Percentiles rank a stretch among this genome's conserved stretches.
Evolutionary conservation across 2,329 filamentous ascomycete species (phyloP).

Genomic region (Metarhizium sp.): DNA sequence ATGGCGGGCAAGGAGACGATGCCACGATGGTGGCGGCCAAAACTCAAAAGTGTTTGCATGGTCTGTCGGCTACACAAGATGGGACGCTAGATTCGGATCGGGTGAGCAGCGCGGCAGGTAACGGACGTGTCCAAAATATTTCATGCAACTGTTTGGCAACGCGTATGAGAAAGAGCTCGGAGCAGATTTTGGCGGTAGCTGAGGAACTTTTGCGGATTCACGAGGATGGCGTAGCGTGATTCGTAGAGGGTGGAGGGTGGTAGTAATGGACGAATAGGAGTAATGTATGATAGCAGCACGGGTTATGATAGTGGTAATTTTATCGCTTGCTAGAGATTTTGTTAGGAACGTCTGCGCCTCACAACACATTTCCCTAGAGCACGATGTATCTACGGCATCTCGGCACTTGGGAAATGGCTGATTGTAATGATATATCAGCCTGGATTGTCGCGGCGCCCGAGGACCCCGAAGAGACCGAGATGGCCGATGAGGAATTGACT

Average conservation of each 20-base stretch:
- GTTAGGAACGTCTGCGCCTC: too few species aligned
- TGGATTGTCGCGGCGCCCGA: too few species aligned
- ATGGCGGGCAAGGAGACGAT: not conserved
- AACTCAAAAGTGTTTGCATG: not conserved
- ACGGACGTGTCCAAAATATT: not conserved
- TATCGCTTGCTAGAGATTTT: too few species aligned
- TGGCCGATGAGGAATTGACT: not conserved
- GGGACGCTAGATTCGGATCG: conserved; percentile 1
- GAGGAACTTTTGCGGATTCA: conserved; percentile 20
- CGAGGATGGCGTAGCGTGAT: conserved; percentile 3
- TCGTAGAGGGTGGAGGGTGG: not conserved
- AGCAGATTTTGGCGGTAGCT: conserved; percentile 22
- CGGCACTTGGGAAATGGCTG: too few species aligned
- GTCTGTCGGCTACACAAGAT: conserved; percentile 1
- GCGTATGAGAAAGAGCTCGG: conserved; percentile 12
- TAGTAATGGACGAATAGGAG: not conserved
- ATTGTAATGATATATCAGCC: too few species aligned
- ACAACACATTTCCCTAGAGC: too few species aligned
- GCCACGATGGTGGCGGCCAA: not conserved
- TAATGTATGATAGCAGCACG: not conserved
- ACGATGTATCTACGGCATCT: not conserved
- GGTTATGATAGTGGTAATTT: too few species aligned
- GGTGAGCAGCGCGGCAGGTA: not conserved
- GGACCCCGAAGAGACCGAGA: too few species aligned
- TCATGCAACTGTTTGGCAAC: not conserved